A percentile compares a stretch with the other conserved stretches of the same genome.
phyloP scores from a whole-genome alignment of 2,329 filamentous ascomycete species.

The Talaromyces sp. region DNA sequence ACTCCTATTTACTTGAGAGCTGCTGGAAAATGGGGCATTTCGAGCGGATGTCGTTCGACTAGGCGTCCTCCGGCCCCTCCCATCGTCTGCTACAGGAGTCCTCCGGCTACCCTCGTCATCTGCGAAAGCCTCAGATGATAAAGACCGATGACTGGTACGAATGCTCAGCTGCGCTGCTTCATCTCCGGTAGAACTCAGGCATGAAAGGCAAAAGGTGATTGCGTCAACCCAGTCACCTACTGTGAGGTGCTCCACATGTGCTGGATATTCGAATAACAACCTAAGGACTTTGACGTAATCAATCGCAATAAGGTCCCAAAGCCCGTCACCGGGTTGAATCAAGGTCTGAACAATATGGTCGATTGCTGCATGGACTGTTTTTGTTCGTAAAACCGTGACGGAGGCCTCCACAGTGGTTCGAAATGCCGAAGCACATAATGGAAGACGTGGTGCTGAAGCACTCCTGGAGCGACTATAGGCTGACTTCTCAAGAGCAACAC shows the following conservation, averaged over 20 bases:
- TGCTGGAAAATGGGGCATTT: constrained; percentile 28
- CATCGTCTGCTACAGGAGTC: constrained; percentile 24
- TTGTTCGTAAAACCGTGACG: constrained; percentile 65
- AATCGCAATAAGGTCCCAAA: constrained; percentile 67
- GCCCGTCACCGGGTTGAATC: constrained; percentile 59
- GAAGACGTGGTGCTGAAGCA: constrained; percentile 58
- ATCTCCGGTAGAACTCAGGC: constrained; percentile 46
- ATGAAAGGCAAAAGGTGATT: constrained; percentile 68
- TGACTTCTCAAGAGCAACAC: constrained; percentile 68
- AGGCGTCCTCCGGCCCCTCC: constrained; percentile 32
- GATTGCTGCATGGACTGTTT: constrained; percentile 74
- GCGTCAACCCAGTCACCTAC: constrained; percentile 66
- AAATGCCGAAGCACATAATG: constrained; percentile 68
- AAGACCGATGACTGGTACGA: constrained; percentile 29
- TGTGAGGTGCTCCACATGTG: constrained; percentile 78
- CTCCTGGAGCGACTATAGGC: constrained; percentile 57
- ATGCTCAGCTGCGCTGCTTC: constrained; percentile 33
- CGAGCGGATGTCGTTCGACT: constrained; percentile 31
- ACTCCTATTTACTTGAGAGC: constrained; percentile 31
- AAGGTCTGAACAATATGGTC: constrained; percentile 79
- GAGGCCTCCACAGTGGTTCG: constrained; percentile 70
- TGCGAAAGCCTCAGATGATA: constrained; percentile 30
- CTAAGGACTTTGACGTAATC: constrained; percentile 78
- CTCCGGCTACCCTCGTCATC: constrained; percentile 30
- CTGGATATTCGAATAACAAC: constrained; percentile 66